phyloP scores from a whole-genome alignment of 306 rosid species.

The Rubus idaeus region DNA sequence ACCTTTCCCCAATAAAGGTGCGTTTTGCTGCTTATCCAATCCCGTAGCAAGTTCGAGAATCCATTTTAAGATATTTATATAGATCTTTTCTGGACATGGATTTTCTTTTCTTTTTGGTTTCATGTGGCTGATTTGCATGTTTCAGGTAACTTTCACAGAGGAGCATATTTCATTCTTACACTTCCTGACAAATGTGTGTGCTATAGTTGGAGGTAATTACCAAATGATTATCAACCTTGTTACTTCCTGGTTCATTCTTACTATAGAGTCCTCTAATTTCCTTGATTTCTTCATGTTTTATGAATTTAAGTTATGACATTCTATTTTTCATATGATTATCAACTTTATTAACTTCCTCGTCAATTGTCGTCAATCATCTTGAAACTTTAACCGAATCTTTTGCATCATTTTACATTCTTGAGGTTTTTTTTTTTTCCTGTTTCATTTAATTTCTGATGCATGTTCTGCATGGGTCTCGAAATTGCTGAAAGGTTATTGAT shows the following conservation, averaged over 20 bases:
- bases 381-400: background rate
- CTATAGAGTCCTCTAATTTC: background rate
- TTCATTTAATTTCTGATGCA: background rate
- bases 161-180: conserved; percentile 87
- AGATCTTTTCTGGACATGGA: background rate
- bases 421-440: background rate
- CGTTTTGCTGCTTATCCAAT: conserved; percentile 13
- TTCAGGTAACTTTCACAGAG: conserved; percentile 84
- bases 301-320: background rate
- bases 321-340: too few relatives aligned
- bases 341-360: background rate
- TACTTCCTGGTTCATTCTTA: background rate
- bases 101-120: background rate
- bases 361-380: background rate
- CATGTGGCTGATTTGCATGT: conserved; percentile 21
- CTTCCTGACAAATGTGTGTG: conserved; percentile 93
- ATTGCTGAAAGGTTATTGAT: background rate
- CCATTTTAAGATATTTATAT: background rate
- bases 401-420: background rate
- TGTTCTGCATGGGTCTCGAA: background rate
- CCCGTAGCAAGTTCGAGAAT: background rate
- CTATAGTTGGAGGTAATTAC: conserved; percentile 91
- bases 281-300: background rate
- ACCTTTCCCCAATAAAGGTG: conserved; percentile 98
- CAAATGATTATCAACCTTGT: conserved; percentile 15